Evolutionary conservation across 2,329 filamentous ascomycete species (phyloP), one percentile per base, ranked within the genome.

Genomic region (Pyrenophora seminiperda): DNA sequence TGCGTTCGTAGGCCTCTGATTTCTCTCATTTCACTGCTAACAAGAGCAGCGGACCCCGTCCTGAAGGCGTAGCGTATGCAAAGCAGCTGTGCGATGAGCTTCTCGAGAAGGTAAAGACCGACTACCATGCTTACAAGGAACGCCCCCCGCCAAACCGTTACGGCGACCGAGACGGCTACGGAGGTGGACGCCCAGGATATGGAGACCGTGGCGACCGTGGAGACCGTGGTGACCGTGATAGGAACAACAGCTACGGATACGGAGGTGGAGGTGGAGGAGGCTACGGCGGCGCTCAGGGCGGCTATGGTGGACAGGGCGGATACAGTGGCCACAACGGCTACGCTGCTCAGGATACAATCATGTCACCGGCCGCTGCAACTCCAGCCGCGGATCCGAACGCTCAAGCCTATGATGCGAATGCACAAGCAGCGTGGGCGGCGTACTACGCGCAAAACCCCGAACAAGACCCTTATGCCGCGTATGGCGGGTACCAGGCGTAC

Each of bases 81-180:
- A 96, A 94, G 72, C 86, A 90, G 59, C 85, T 97, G 37, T 97
- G 93, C 71, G 84, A 93, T 62, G 91, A 96, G 65, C 79, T 99
- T 42, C 82, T 99, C 39, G 82, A 80, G 56, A 95, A 94, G 61
- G 94, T 99, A 47, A 89, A 87, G 67, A 83, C 91, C 55, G 88
- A 96, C 70, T 97, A 97, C 70, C 89, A 97, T 69, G 63, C 87
- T 38, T 96, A 93, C 80, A 97, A 97, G 76, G 85, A 85, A 60
- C 81, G 82, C 40, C 81, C 83, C 55, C 79, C 81, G 19, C 73
- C 79, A 52, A 77, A 77, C 36, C 74, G 65, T 54, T 76, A 70
- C 50, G 74, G 76, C 60, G 77, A 65, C 24, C 53, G 64, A 54
- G 76, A 77, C 62, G 76, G 65, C 27, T 63, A 67, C 42, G 58